Evolutionary conservation across 2,329 filamentous ascomycete genomes (phyloP), one percentile per base, ranked within the genome.

Genomic region (Zymoseptoria crescenta): DNA sequence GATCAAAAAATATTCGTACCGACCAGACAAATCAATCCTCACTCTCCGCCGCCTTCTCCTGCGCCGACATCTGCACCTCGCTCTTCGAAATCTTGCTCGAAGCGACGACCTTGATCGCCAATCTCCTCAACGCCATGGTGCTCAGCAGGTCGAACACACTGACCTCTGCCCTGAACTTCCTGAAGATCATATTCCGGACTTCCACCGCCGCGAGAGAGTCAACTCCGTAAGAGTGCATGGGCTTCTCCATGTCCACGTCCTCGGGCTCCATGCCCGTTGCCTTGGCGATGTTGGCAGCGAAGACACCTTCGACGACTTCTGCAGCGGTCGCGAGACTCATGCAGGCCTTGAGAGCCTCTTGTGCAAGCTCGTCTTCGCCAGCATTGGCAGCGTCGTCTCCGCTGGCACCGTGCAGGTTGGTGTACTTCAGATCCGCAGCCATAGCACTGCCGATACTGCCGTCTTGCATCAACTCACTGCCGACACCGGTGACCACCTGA

Each of bases 81-180:
- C 24, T 51, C 49, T 51, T 51, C 49, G 49, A 27, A 3, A 59
- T 19, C 52, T 59, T 59, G 41, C 57, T 59, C 41, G 28, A 55
- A 9, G 52, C 48, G 9, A 52, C 57, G 8, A 59, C 49, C 21
- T 29, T 45, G 8, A 50, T 27, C 5, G 57, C 57, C 24, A 59
- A 29, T 16, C 20, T 52, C 13, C 45, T 49, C 27, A 59, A 27
- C 2, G 57, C 45, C 20, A 59, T 48, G 24, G 53, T 52, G 53
- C 54, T 59, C 53, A 59, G 16, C n/a, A 59, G 28, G 29, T 59
- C 57, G 49, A 59, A 59, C 8, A 59, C 53, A 20, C 41, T 51
- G 20, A 59, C 20, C n/a, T 56, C 54, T 5, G 53, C 30, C 19
- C 55, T 55, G 21, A 59, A 49, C 13, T 59, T 50, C 21, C 49